A percentile compares a stretch with the other conserved stretches of the same genome.
Conservation (phyloP, 306 rosid species). For the Malus sylvestris region DNA sequence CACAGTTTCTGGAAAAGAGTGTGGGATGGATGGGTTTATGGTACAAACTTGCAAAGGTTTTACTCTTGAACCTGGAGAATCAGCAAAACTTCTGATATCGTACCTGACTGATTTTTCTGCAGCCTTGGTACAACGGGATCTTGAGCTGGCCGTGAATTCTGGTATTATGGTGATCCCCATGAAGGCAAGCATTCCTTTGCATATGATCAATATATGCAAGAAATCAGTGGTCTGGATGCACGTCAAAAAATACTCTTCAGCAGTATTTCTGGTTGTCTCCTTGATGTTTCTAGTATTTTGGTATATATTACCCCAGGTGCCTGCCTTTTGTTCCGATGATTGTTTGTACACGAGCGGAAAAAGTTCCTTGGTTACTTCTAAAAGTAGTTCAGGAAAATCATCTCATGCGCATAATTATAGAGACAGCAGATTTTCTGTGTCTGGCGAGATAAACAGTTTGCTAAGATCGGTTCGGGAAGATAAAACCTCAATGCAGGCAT, state of each 20-base stretch:
- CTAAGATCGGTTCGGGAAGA: slow-evolving; percentile 22
- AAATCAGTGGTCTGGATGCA: slow-evolving; percentile 61
- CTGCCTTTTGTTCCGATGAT: slow-evolving; percentile 35
- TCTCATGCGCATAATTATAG: slow-evolving; percentile 24
- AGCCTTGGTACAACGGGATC: slow-evolving; percentile 60
- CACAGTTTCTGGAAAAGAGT: slow-evolving; percentile 71
- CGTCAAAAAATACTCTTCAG: slow-evolving; percentile 46
- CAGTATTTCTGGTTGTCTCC: slow-evolving; percentile 34
- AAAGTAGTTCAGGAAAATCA: slow-evolving; percentile 26
- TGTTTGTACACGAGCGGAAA: slow-evolving; percentile 27
- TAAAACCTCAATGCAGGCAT: slow-evolving; percentile 23
- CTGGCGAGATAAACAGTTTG: slow-evolving; percentile 34
- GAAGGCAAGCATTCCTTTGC: slow-evolving; percentile 63
- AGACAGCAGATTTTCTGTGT: slow-evolving; percentile 35
- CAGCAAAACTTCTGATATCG: slow-evolving; percentile 48
- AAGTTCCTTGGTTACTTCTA: slow-evolving; percentile 26
- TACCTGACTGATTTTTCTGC: slow-evolving; percentile 77
- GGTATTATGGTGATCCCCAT: slow-evolving; percentile 77
- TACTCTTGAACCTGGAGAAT: slow-evolving; percentile 58
- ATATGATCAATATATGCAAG: slow-evolving; percentile 62
- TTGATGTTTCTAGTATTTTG: slow-evolving; percentile 42
- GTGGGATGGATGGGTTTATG: slow-evolving; percentile 72
- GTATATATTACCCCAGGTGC: slow-evolving; percentile 37
- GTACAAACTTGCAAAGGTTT: slow-evolving; percentile 58
- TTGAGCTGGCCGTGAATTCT: slow-evolving; percentile 66